Conservation (phyloP, 352 stramenopile species). For the Phytophthora pluvialis region DNA sequence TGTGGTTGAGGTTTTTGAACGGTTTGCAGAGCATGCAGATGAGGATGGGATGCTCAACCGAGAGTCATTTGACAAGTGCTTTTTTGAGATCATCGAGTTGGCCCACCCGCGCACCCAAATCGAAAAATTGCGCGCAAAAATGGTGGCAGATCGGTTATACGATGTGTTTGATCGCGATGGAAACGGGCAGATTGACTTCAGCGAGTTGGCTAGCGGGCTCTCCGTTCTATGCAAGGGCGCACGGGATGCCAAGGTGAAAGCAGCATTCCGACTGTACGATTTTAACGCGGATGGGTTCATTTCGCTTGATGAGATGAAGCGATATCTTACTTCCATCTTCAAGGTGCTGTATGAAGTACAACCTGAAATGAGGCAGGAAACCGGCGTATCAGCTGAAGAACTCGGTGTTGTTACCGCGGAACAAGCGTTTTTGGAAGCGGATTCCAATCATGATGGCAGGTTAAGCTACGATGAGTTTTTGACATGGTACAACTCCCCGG, state of each 20-base stretch:
- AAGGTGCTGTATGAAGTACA: slow-evolving; percentile 89
- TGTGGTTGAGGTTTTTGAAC: slow-evolving; percentile 87
- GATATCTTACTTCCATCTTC: slow-evolving; percentile 89
- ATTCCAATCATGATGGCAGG: slow-evolving; percentile 80
- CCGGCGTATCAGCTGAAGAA: slow-evolving; percentile 73
- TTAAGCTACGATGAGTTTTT: slow-evolving; percentile 90
- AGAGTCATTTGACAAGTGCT: slow-evolving; percentile 76
- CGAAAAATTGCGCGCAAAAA: slow-evolving; percentile 68
- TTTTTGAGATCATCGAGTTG: slow-evolving; percentile 75
- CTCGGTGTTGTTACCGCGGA: slow-evolving; percentile 82
- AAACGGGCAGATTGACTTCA: slow-evolving; percentile 86
- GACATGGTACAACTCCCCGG: slow-evolving; percentile 83
- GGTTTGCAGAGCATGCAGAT: slow-evolving; percentile 78
- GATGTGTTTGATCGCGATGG: slow-evolving; percentile 82
- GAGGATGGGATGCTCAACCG: slow-evolving; percentile 65
- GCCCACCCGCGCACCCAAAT: slow-evolving; percentile 68
- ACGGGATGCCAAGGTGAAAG: slow-evolving; percentile 83
- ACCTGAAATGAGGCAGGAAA: slow-evolving; percentile 69
- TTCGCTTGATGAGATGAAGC: slow-evolving; percentile 86
- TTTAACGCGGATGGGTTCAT: slow-evolving; percentile 89
- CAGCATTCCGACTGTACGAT: slow-evolving; percentile 87
- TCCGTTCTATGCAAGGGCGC: slow-evolving; percentile 87
- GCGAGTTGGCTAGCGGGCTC: slow-evolving; percentile 84
- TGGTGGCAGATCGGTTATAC: slow-evolving; percentile 79
- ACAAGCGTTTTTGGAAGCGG: slow-evolving; percentile 86